Conservation (phyloP, 441 rosid genomes). For the Daphne laureola region DNA sequence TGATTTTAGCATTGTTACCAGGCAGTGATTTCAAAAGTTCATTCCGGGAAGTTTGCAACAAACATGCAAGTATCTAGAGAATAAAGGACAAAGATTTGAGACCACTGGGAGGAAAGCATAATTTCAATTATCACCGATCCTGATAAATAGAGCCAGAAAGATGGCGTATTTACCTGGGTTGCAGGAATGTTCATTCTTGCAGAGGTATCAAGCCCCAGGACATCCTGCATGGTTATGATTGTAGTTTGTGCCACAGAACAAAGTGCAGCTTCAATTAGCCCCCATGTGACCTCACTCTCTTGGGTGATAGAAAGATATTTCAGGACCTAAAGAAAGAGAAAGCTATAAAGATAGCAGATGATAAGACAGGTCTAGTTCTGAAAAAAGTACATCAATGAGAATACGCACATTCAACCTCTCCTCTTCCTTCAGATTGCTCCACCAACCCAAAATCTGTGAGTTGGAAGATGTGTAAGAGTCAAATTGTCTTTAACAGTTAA, state of each 20-base stretch:
- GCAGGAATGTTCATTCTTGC: constrained; percentile 97
- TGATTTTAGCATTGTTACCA: too few species aligned
- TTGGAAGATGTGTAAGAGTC: constrained; percentile 8
- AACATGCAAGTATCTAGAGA: too few species aligned
- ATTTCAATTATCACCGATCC: too few species aligned
- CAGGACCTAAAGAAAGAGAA: constrained; percentile 37
- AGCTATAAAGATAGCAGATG: constrained; percentile 4
- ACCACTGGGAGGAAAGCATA: too few species aligned
- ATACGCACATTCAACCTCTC: constrained; percentile 70
- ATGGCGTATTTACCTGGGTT: constrained; percentile 45
- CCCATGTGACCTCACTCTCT: constrained; percentile 57
- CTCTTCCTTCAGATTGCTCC: constrained; percentile 51
- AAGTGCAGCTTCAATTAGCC: constrained; percentile 50
- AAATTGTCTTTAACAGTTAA: constrained; percentile 1
- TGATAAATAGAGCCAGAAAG: too few species aligned
- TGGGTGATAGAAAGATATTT: constrained; percentile 53
- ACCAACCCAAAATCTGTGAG: constrained; percentile 76
- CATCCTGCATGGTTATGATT: constrained; percentile 84
- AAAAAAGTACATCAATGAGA: background rate
- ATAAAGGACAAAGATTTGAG: too few species aligned
- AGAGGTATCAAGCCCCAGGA: constrained; percentile 71
- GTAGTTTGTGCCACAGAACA: constrained; percentile 82
- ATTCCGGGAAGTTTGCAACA: too few species aligned
- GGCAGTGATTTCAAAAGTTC: too few species aligned
- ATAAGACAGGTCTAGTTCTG: background rate